A percentile compares a stretch with the other conserved stretches of the same genome.
Evolutionary conservation across 148 eudicot species (phyloP).

Genomic region (Camellia lanceoleosa): DNA sequence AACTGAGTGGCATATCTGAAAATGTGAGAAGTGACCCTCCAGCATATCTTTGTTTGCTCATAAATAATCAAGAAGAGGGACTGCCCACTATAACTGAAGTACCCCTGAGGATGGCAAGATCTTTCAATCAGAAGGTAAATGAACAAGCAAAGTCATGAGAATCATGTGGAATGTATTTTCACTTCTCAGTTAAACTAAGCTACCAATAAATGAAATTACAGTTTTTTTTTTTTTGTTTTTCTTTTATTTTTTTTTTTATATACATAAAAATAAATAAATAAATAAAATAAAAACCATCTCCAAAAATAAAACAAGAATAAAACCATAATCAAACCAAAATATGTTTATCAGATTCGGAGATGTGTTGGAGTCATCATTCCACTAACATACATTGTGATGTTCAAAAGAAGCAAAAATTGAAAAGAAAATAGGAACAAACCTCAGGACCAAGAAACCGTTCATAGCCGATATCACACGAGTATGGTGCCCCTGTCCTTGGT

Average conservation of each 20-base stretch:
- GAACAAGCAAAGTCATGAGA: neutral
- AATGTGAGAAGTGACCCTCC: neutral
- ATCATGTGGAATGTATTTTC: neutral
- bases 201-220: neutral
- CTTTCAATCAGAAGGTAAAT: neutral
- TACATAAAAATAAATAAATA: neutral
- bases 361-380: neutral
- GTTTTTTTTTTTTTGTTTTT: too few species aligned
- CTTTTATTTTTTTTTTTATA: too few species aligned
- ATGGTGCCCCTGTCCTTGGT: slow-evolving; percentile 97
- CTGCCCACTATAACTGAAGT: neutral
- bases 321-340: neutral
- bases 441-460: slow-evolving; percentile 98
- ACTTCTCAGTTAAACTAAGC: neutral
- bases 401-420: neutral
- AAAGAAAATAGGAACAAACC: slow-evolving; percentile 41
- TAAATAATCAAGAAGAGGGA: neutral
- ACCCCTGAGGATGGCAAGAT: neutral
- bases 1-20: neutral
- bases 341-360: neutral
- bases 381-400: neutral
- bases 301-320: neutral
- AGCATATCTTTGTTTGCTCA: neutral
- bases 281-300: neutral
- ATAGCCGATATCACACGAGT: slow-evolving; percentile 92